Evolutionary conservation across 2,329 filamentous ascomycete species (phyloP), one percentile per base, ranked within the genome.

Genomic region (Colletotrichum truncatum): DNA sequence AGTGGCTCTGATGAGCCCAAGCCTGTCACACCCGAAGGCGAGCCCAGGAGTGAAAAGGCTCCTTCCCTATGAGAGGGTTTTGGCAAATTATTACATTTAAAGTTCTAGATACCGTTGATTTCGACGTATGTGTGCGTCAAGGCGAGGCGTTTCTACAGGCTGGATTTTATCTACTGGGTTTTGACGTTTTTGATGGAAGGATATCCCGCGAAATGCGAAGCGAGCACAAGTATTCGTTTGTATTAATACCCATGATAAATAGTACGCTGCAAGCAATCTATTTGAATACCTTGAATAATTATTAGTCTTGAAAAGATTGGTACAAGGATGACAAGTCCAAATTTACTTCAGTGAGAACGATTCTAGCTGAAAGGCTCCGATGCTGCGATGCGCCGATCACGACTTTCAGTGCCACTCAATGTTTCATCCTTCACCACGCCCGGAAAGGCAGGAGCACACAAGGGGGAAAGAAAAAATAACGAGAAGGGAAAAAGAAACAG

Each of bases 111-210:
- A 52, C 45, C 52, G 64, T 63, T 48, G 36, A 59, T 45, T 45
- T 52, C 28, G 45, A 25, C 32, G 64, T 32, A 26, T 11, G 16
- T 16, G 26, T 21, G 60, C 45, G 45, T 46, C 41, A 14, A 39
- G 61, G 64, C 64, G 59, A 64, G 64, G 60, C 59, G 64, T 66
- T 66, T 34, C 28, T 64, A 66, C 45, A 58, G 64, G 52, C 58
- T 58, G 59, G 59, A 38, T 36, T 57, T 45, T 38, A 64, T 53
- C 39, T 58, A 38, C 18, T 25, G 46, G 34, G 11, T 48, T 65
- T 57, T 23, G 25, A 26, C n/a, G n/a, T 18, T 51, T 28, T 49
- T 30, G 59, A 64, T 41, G 41, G 63, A 57, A 66, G 59, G 52
- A 66, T 66, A 66, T 66, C 59, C 64, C 60, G 52, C 57, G 23